A percentile compares a stretch with the other conserved stretches of the same genome.
Conservation (phyloP, 1,284 basidiomycete species). For the Papiliotrema nemorosa region DNA sequence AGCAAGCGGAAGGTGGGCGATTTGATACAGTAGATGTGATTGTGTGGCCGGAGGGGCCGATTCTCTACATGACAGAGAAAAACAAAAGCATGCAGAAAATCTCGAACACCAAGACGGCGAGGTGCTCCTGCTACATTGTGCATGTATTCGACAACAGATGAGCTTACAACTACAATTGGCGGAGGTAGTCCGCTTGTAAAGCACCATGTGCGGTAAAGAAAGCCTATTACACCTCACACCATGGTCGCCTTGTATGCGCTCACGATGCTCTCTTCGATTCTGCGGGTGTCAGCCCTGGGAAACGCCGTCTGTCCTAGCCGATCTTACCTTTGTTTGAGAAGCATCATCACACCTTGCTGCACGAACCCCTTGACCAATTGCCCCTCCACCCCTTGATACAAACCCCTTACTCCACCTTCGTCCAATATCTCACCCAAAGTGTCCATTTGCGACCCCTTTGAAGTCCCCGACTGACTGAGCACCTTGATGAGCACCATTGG, state of each 20-base stretch:
- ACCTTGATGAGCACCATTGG: slow-evolving; percentile 51
- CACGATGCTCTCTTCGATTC: slow-evolving; percentile 27
- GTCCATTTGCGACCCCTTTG: slow-evolving; percentile 4
- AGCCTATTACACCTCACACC: not conserved
- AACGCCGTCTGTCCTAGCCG: not conserved
- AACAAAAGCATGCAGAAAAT: not conserved
- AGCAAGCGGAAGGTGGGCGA: not conserved
- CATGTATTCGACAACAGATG: no score
- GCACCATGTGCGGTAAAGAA: not conserved
- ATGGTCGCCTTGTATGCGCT: slow-evolving; percentile 8
- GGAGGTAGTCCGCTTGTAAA: no score
- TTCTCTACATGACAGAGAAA: not conserved
- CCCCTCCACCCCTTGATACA: slow-evolving; percentile 75
- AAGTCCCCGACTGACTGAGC: slow-evolving; percentile 26
- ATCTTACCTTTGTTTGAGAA: slow-evolving; percentile 47
- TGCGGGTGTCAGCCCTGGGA: slow-evolving; percentile 9
- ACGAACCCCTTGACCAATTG: slow-evolving; percentile 79
- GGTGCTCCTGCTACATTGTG: no score
- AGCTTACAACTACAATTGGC: no score
- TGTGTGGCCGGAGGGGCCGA: not conserved
- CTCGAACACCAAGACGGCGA: no score
- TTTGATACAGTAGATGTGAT: no score
- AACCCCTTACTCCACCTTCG: slow-evolving; percentile 68
- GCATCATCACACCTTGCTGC: slow-evolving; percentile 46
- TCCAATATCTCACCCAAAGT: slow-evolving; percentile 54